Percentiles rank a stretch among this genome's conserved stretches.
Evolutionary conservation across 257 asterid species (phyloP).

Genomic region (Penstemon eatonii): DNA sequence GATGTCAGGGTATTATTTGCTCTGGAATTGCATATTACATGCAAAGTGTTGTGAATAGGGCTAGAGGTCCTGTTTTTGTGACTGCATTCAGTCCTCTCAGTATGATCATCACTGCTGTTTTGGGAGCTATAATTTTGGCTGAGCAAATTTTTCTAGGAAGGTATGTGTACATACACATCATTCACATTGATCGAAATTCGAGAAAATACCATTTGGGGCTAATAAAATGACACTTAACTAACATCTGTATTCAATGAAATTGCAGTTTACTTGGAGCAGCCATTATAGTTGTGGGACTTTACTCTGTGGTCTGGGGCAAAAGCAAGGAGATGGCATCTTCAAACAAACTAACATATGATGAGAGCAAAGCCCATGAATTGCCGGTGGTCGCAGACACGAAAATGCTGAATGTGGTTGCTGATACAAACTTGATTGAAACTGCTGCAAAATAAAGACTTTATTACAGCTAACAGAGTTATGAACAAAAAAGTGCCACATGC

Average conservation of each 20-base stretch:
- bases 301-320: slow-evolving; percentile 85
- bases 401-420: background rate
- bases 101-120: slow-evolving; percentile 72
- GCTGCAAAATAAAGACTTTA: slow-evolving; percentile 16
- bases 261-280: slow-evolving; percentile 72
- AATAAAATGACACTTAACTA: background rate
- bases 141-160: slow-evolving; percentile 85
- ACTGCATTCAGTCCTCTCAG: slow-evolving; percentile 79
- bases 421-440: background rate
- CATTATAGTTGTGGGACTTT: slow-evolving; percentile 67
- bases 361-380: slow-evolving; percentile 34
- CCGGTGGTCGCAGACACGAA: slow-evolving; percentile 38
- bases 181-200: background rate
- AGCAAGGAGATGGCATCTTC: slow-evolving; percentile 51
- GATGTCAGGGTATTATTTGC: slow-evolving; percentile 70
- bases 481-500: background rate
- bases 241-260: background rate
- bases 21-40: slow-evolving; percentile 84
- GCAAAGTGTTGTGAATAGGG: slow-evolving; percentile 67
- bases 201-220: background rate
- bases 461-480: slow-evolving; percentile 29
- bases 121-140: slow-evolving; percentile 63
- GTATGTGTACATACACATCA: slow-evolving; percentile 27
- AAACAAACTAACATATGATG: slow-evolving; percentile 22
- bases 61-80: slow-evolving; percentile 79